A percentile compares a stretch with the other conserved stretches of the same genome.
Conservation (phyloP, 345 rosid genomes). For the Clarkia xantiana region DNA sequence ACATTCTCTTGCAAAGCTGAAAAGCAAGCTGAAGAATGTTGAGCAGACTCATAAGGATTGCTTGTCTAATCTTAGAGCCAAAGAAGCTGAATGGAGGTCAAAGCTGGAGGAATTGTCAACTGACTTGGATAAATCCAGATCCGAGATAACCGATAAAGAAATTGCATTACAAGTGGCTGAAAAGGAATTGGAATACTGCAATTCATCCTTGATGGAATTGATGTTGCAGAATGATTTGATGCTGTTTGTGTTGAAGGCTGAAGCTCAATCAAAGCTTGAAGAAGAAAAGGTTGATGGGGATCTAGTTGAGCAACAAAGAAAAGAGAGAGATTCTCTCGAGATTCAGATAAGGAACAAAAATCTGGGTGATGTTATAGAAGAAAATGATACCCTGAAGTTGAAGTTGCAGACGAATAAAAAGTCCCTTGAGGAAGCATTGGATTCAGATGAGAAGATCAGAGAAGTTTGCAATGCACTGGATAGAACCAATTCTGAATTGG, state of each 20-base stretch:
- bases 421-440: too few relatives aligned
- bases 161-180: slow-evolving; percentile 21
- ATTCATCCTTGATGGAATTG: slow-evolving; percentile 21
- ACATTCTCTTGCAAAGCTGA: slow-evolving; percentile 35
- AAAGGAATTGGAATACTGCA: slow-evolving; percentile 36
- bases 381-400: slow-evolving; percentile 27
- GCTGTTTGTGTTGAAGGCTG: slow-evolving; percentile 47
- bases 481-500: slow-evolving; percentile 28
- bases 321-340: too few relatives aligned
- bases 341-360: slow-evolving; percentile 26
- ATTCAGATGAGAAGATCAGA: slow-evolving; percentile 18
- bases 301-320: too few relatives aligned
- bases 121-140: slow-evolving; percentile 29
- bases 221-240: slow-evolving; percentile 49
- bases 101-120: slow-evolving; percentile 30
- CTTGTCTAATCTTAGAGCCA: slow-evolving; percentile 40
- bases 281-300: too few relatives aligned
- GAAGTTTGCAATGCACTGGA: slow-evolving; percentile 31
- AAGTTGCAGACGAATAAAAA: slow-evolving; percentile 24
- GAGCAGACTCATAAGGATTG: slow-evolving; percentile 61
- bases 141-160: slow-evolving; percentile 33
- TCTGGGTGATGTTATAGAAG: slow-evolving; percentile 27
- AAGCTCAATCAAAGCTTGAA: slow-evolving; percentile 34
- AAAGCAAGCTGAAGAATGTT: slow-evolving; percentile 43
- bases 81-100: slow-evolving; percentile 67